These are phyloP conservation scores for Phialocephala sp. DNA, from an alignment of 2,329 filamentous ascomycete species.

Conservation along the genomic window DNA sequence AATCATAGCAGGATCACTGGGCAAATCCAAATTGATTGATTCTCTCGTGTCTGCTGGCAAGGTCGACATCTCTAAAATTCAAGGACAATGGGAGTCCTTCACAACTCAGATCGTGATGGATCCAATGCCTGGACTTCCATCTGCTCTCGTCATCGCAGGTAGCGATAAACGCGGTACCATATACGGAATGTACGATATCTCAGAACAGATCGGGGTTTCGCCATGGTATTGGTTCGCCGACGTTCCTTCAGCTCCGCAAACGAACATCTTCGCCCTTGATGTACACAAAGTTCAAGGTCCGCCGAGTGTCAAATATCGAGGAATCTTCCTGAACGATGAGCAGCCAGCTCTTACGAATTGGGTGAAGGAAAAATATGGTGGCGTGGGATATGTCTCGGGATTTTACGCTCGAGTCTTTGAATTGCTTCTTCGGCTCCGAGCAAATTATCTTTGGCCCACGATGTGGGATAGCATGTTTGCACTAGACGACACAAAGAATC, in stretches of 20 bases:
- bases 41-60: slow-evolving; percentile 57
- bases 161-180: slow-evolving; percentile 70
- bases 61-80: slow-evolving; percentile 61
- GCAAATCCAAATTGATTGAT: slow-evolving; percentile 66
- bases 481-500: slow-evolving; percentile 69
- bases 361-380: slow-evolving; percentile 53
- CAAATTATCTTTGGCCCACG: slow-evolving; percentile 77
- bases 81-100: slow-evolving; percentile 74
- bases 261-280: slow-evolving; percentile 51
- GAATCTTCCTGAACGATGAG: slow-evolving; percentile 64
- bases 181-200: slow-evolving; percentile 73
- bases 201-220: slow-evolving; percentile 74
- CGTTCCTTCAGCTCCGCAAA: slow-evolving; percentile 51
- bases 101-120: slow-evolving; percentile 61
- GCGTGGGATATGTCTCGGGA: slow-evolving; percentile 43
- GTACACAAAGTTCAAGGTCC: slow-evolving; percentile 52
- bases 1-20: slow-evolving; percentile 71
- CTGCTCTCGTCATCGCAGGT: slow-evolving; percentile 69
- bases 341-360: slow-evolving; percentile 65
- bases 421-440: slow-evolving; percentile 69
- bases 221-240: slow-evolving; percentile 65
- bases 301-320: slow-evolving; percentile 60
- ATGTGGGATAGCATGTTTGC: slow-evolving; percentile 74
- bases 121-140: slow-evolving; percentile 58
- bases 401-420: slow-evolving; percentile 73